Evolutionary conservation across 1,284 basidiomycete species (phyloP).

Genomic region (Pyrrhoderma noxium): DNA sequence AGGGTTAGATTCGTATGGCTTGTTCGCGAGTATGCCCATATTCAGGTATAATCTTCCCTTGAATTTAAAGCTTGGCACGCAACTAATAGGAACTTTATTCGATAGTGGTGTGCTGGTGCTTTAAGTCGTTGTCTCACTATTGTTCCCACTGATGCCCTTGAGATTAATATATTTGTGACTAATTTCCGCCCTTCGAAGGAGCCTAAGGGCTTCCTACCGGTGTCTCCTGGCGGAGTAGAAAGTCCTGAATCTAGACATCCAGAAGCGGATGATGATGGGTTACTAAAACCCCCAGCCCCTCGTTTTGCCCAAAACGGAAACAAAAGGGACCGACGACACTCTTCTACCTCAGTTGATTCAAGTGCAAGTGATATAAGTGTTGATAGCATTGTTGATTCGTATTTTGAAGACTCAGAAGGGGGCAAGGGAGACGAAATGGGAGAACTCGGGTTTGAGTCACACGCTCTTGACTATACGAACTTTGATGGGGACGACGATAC

Average conservation of each 20-base stretch:
- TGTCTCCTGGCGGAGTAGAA: too few species aligned
- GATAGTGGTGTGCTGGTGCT: conserved; percentile 70
- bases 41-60: conserved; percentile 41
- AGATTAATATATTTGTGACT: conserved; percentile 79
- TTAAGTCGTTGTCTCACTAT: conserved; percentile 63
- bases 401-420: conserved; percentile 33
- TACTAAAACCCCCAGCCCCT: conserved; percentile 14
- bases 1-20: conserved; percentile 82
- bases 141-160: conserved; percentile 49
- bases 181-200: conserved; percentile 32
- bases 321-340: not conserved
- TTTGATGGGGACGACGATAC: conserved; percentile 77
- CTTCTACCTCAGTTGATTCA: conserved; percentile 11
- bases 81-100: conserved; percentile 57
- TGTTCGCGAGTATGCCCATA: conserved; percentile 51
- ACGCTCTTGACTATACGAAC: conserved; percentile 67
- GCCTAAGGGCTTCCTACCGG: conserved; percentile 16
- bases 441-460: conserved; percentile 42
- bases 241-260: too few species aligned
- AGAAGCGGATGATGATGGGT: conserved; percentile 3
- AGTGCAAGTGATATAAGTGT: conserved; percentile 24
- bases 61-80: conserved; percentile 7
- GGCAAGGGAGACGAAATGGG: not conserved
- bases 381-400: conserved; percentile 29
- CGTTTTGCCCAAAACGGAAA: conserved; percentile 5